Percentiles rank a stretch among this genome's conserved stretches.
These are phyloP conservation scores for Fusarium chuoi DNA, from an alignment of 2,329 filamentous ascomycete species.

Conservation along the genomic window DNA sequence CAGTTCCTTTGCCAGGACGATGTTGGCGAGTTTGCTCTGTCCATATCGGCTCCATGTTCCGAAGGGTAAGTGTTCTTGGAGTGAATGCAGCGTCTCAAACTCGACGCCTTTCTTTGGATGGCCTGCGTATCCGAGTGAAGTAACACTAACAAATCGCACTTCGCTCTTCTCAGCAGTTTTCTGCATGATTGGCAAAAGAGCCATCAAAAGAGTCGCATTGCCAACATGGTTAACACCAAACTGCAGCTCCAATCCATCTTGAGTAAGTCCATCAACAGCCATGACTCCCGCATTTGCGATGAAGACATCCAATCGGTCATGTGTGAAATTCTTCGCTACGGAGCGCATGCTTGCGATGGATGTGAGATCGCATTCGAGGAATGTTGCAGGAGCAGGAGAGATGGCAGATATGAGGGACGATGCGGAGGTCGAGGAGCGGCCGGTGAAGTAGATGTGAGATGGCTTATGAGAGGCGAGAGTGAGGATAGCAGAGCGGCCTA, in stretches of 20 bases:
- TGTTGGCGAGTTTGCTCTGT: constrained; percentile 62
- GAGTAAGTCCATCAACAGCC: constrained; percentile 42
- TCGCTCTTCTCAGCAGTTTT: constrained; percentile 32
- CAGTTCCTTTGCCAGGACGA: constrained; percentile 58
- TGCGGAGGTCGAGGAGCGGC: constrained; percentile 57
- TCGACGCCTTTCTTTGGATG: constrained; percentile 45
- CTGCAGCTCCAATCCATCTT: constrained; percentile 51
- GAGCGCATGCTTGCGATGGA: constrained; percentile 60
- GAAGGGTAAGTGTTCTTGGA: constrained; percentile 39
- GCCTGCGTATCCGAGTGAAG: constrained; percentile 42
- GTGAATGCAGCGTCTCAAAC: constrained; percentile 44
- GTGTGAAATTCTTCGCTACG: constrained; percentile 54
- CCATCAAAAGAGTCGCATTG: constrained; percentile 48
- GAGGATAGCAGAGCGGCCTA: constrained; percentile 43
- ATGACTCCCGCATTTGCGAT: constrained; percentile 53
- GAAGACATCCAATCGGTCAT: constrained; percentile 55
- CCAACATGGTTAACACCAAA: constrained; percentile 51
- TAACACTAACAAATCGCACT: constrained; percentile 41
- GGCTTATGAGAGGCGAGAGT: constrained; percentile 55
- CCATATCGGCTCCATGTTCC: constrained; percentile 59
- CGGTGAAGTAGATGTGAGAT: constrained; percentile 64
- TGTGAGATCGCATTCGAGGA: constrained; percentile 59
- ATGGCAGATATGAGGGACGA: constrained; percentile 55
- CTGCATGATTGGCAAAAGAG: constrained; percentile 45
- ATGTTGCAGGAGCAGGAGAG: constrained; percentile 42